Percentiles rank a stretch among this genome's conserved stretches.
Conservation (phyloP, 2,329 filamentous ascomycete species). For the Diplodia intermedia region DNA sequence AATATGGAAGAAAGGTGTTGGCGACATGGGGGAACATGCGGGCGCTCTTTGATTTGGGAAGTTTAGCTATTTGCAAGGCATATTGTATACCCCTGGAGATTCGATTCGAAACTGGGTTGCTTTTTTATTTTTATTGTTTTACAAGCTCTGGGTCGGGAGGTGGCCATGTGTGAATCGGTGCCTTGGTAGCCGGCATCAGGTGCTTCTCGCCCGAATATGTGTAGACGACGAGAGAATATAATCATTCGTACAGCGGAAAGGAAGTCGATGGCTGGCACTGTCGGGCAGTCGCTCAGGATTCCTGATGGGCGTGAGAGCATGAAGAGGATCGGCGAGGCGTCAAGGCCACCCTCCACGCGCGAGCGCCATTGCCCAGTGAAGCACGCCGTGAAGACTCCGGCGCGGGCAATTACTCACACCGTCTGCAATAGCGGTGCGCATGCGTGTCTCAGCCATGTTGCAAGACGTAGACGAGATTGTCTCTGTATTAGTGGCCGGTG, state of each 20-base stretch:
- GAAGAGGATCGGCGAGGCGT: slow-evolving; percentile 18
- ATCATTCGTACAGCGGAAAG: neutral
- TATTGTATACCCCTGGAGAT: slow-evolving; percentile 27
- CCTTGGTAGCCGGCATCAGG: too few species aligned
- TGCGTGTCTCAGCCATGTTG: slow-evolving; percentile 2
- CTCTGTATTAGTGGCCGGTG: too few species aligned
- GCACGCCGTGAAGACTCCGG: neutral
- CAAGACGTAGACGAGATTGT: too few species aligned
- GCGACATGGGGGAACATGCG: slow-evolving; percentile 9
- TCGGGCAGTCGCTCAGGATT: neutral
- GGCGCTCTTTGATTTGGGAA: slow-evolving; percentile 23
- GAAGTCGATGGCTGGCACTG: too few species aligned
- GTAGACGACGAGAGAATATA: neutral
- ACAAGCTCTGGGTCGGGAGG: neutral
- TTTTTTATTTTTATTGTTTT: neutral
- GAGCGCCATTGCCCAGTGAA: neutral
- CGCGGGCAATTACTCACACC: neutral
- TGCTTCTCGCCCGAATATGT: neutral
- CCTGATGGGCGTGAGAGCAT: neutral
- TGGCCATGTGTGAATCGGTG: neutral
- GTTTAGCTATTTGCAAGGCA: slow-evolving; percentile 25
- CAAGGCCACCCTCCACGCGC: slow-evolving; percentile 5
- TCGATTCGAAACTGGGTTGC: slow-evolving; percentile 17
- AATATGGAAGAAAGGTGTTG: slow-evolving; percentile 14
- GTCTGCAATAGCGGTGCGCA: neutral